Evolutionary conservation across 192 early-diverging fungal species (phyloP).

Genomic region (Umbelopsis isabellina): DNA sequence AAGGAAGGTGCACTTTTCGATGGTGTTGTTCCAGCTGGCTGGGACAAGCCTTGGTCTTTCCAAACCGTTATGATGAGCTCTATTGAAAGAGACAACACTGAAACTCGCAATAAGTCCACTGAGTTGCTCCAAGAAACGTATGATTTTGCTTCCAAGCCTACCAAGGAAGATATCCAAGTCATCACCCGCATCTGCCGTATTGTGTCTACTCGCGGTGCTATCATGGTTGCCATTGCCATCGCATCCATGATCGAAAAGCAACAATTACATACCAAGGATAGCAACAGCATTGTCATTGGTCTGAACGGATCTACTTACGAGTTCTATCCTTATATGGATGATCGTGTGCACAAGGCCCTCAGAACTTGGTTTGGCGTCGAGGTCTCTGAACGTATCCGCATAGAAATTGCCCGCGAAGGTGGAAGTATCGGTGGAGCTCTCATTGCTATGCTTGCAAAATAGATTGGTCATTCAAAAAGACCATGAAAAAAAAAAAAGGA

Average conservation of each 20-base stretch:
- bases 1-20: slow-evolving; percentile 77
- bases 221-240: slow-evolving; percentile 74
- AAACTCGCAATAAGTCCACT: slow-evolving; percentile 66
- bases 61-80: slow-evolving; percentile 50
- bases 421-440: slow-evolving; percentile 80
- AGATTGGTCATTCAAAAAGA: neutral
- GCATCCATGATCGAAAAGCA: slow-evolving; percentile 54
- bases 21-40: slow-evolving; percentile 59
- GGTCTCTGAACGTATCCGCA: slow-evolving; percentile 68
- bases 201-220: slow-evolving; percentile 82
- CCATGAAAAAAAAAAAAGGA: no score
- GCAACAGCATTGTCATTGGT: slow-evolving; percentile 70
- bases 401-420: slow-evolving; percentile 76
- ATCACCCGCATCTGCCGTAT: slow-evolving; percentile 73
- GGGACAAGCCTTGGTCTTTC: slow-evolving; percentile 64
- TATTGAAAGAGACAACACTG: slow-evolving; percentile 56
- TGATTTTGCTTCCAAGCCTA: slow-evolving; percentile 57
- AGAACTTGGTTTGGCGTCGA: slow-evolving; percentile 75
- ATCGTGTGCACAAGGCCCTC: slow-evolving; percentile 75
- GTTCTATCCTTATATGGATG: slow-evolving; percentile 85
- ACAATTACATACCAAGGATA: slow-evolving; percentile 25
- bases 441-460: slow-evolving; percentile 57
- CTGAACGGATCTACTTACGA: slow-evolving; percentile 93
- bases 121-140: slow-evolving; percentile 59
- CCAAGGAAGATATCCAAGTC: slow-evolving; percentile 69